These are phyloP conservation scores for Pholiota conissans DNA, from an alignment of 768 basidiomycete genomes.

Conservation along the genomic window DNA sequence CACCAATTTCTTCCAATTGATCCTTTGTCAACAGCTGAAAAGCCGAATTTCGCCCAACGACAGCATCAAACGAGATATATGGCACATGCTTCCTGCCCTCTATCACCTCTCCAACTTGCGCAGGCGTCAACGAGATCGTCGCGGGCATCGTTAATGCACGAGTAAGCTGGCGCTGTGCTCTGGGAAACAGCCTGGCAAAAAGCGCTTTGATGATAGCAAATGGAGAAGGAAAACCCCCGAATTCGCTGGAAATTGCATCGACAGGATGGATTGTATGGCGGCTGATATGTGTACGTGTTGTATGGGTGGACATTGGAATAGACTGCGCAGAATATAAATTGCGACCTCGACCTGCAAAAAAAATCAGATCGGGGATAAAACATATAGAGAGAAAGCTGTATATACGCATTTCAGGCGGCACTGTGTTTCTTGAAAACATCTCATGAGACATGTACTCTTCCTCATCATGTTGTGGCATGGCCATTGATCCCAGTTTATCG, in stretches of 20 bases:
- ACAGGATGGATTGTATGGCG: conserved; percentile 17
- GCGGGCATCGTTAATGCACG: conserved; percentile 77
- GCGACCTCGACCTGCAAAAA: conserved; percentile 9
- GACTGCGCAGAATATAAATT: conserved; percentile 4
- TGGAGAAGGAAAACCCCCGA: conserved; percentile 79
- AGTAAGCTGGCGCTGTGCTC: conserved; percentile 52
- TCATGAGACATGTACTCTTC: not conserved
- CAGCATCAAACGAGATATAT: conserved; percentile 85
- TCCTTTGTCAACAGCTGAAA: conserved; percentile 73
- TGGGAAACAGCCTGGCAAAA: conserved; percentile 63
- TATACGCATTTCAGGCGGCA: not conserved
- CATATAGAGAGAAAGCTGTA: not conserved
- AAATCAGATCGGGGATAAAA: not conserved
- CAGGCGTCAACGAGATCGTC: conserved; percentile 59
- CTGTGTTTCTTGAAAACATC: not conserved
- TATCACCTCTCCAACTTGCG: conserved; percentile 32
- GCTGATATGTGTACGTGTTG: conserved; percentile 11
- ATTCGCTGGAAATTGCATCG: conserved; percentile 41
- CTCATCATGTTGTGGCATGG: not conserved
- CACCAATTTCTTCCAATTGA: conserved; percentile 89
- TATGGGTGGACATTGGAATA: conserved; percentile 13
- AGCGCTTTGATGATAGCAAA: conserved; percentile 50
- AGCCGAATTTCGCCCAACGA: conserved; percentile 80
- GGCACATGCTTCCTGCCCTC: conserved; percentile 55
- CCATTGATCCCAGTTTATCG: conserved; percentile 7